Conservation (phyloP, 2,329 filamentous ascomycete species). For the Sporothrix pallida region DNA sequence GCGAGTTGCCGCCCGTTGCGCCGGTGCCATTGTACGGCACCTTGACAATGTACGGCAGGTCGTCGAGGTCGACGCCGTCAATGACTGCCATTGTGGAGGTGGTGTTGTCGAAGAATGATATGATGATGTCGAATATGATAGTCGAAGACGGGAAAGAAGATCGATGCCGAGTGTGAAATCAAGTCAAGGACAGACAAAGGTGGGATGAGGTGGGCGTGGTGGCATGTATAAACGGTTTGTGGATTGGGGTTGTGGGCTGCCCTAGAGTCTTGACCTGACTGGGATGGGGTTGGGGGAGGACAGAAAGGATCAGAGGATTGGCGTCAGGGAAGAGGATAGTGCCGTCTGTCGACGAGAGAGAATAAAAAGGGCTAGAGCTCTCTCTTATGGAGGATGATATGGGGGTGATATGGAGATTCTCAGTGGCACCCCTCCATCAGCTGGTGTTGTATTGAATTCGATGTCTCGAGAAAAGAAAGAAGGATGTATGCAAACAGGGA, state of each 20-base stretch:
- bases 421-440: background rate
- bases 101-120: background rate
- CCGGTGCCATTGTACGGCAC: constrained; percentile 69
- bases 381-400: background rate
- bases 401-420: background rate
- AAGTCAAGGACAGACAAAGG: background rate
- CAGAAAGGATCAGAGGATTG: constrained; percentile 4
- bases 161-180: background rate
- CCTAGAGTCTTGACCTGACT: background rate
- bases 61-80: constrained; percentile 51
- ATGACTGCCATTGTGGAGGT: constrained; percentile 44
- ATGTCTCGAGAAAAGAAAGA: background rate
- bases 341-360: constrained; percentile 9
- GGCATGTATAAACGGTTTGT: constrained; percentile 28
- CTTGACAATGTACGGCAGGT: constrained; percentile 53
- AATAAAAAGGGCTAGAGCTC: constrained; percentile 14
- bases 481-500: constrained; percentile 12
- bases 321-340: constrained; percentile 21
- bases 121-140: background rate
- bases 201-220: constrained; percentile 20
- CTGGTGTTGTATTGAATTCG: background rate
- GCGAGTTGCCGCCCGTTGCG: constrained; percentile 70
- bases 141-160: background rate
- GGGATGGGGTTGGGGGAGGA: background rate
- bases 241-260: background rate